phyloP scores from a whole-genome alignment of 768 basidiomycete genomes.

The Lentinula edodes region DNA sequence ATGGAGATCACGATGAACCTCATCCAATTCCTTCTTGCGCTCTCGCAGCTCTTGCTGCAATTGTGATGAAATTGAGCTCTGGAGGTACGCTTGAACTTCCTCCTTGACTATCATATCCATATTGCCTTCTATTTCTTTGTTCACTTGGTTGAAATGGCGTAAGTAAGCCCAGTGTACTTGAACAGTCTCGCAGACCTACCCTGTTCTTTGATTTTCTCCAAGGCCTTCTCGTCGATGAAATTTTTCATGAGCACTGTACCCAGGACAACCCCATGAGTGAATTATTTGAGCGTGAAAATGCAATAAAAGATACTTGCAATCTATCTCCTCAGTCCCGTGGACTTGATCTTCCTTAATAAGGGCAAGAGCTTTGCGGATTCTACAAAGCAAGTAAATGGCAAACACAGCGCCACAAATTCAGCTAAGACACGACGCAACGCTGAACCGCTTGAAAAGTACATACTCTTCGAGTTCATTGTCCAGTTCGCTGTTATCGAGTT shows the following conservation, averaged over 20 bases:
- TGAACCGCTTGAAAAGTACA: not conserved
- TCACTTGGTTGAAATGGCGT: constrained; percentile 27
- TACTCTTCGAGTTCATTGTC: not conserved
- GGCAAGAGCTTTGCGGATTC: not conserved
- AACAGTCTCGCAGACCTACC: constrained; percentile 23
- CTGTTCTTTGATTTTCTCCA: constrained; percentile 37
- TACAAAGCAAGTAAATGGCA: not conserved
- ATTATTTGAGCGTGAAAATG: not conserved
- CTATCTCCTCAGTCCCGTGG: constrained; percentile 42
- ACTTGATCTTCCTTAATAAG: constrained; percentile 38
- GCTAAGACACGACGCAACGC: not conserved
- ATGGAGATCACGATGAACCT: constrained; percentile 40
- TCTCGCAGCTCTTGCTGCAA: constrained; percentile 42
- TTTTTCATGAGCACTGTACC: constrained; percentile 41
- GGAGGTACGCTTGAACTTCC: constrained; percentile 43
- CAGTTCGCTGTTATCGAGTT: not conserved
- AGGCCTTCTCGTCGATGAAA: constrained; percentile 36
- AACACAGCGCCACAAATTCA: too few relatives aligned
- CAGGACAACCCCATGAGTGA: not conserved
- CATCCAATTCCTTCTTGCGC: constrained; percentile 40
- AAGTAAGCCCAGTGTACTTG: not conserved
- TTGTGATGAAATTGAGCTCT: constrained; percentile 37
- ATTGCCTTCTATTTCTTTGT: constrained; percentile 38
- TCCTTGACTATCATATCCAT: constrained; percentile 47
- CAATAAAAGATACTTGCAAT: constrained; percentile 25